Percentiles rank a stretch among this genome's conserved stretches.
Evolutionary conservation across 192 early-diverging fungal species (phyloP).

Genomic region (Entomortierella parvispora): DNA sequence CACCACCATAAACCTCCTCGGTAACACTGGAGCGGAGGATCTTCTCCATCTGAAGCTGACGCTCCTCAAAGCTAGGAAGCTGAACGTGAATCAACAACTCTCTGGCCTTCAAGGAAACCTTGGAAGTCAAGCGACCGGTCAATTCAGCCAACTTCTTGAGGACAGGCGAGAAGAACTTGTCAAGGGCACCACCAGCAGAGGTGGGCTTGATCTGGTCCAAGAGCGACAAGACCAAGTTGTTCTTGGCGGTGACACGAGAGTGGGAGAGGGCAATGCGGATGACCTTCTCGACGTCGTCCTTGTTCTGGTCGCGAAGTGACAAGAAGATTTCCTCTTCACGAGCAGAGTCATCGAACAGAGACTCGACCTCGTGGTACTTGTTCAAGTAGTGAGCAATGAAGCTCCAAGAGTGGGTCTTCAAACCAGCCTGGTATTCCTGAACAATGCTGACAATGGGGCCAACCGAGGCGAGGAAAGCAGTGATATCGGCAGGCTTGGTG

Average conservation of each 20-base stretch:
- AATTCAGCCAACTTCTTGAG: constrained; percentile 85
- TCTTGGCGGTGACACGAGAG: constrained; percentile 82
- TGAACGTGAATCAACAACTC: constrained; percentile 95
- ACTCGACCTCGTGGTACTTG: constrained; percentile 87
- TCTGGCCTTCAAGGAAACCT: constrained; percentile 94
- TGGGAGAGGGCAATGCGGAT: constrained; percentile 81
- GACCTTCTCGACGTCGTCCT: constrained; percentile 80
- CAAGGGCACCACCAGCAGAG: constrained; percentile 67
- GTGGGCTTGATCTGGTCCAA: constrained; percentile 84
- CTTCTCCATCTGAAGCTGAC: constrained; percentile 83
- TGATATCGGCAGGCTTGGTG: constrained; percentile 71
- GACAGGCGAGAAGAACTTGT: constrained; percentile 79
- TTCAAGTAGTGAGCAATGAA: constrained; percentile 82
- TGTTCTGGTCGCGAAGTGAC: constrained; percentile 86
- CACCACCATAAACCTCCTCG: constrained; percentile 82
- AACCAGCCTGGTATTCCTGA: constrained; percentile 75
- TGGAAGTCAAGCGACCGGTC: constrained; percentile 76
- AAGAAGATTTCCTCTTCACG: constrained; percentile 88
- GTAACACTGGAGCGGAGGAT: constrained; percentile 82
- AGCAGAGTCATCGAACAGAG: constrained; percentile 75
- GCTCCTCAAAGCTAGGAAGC: constrained; percentile 91
- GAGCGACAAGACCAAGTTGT: constrained; percentile 78
- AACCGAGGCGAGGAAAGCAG: constrained; percentile 68
- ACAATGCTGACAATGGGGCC: constrained; percentile 75
- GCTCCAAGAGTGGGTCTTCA: constrained; percentile 78